These are phyloP conservation scores for Citrus glauca DNA, from an alignment of 345 rosid genomes.

Conservation along the genomic window DNA sequence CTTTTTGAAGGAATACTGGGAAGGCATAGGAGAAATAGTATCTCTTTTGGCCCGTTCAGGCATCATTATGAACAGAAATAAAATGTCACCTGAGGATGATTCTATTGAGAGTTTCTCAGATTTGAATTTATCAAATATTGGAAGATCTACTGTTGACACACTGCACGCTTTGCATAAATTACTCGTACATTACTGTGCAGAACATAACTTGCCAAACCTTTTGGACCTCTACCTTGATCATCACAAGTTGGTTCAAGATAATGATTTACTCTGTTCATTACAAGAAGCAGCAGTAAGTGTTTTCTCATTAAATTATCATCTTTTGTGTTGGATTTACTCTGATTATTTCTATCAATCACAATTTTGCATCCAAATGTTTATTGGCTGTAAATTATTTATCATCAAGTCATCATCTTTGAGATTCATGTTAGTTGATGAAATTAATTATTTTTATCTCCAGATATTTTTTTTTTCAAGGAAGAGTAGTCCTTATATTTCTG, in stretches of 20 bases:
- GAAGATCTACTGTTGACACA: conserved; percentile 34
- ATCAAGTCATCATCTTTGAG: background rate
- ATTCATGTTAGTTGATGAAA: background rate
- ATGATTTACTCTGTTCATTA: conserved; percentile 46
- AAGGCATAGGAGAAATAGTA: conserved; percentile 63
- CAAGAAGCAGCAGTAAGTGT: conserved; percentile 89
- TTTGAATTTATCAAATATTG: conserved; percentile 39
- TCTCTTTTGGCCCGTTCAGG: conserved; percentile 79
- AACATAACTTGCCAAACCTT: conserved; percentile 74
- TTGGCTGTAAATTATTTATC: background rate
- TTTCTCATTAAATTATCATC: conserved; percentile 22
- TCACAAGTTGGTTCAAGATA: conserved; percentile 60
- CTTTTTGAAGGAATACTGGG: conserved; percentile 87
- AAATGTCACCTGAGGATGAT: conserved; percentile 38
- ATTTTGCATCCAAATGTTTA: background rate
- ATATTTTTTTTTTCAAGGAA: background rate
- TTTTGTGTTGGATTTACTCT: conserved; percentile 11
- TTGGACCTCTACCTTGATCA: conserved; percentile 86
- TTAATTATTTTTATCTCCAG: background rate
- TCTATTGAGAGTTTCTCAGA: conserved; percentile 38
- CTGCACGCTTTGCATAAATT: conserved; percentile 66
- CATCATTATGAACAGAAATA: conserved; percentile 47
- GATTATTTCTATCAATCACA: background rate
- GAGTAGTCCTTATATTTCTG: background rate
- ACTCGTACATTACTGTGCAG: conserved; percentile 58